Percentiles rank a stretch among this genome's conserved stretches.
Conservation (phyloP, 2,329 filamentous ascomycete genomes). For the Pyricularia grisea region DNA sequence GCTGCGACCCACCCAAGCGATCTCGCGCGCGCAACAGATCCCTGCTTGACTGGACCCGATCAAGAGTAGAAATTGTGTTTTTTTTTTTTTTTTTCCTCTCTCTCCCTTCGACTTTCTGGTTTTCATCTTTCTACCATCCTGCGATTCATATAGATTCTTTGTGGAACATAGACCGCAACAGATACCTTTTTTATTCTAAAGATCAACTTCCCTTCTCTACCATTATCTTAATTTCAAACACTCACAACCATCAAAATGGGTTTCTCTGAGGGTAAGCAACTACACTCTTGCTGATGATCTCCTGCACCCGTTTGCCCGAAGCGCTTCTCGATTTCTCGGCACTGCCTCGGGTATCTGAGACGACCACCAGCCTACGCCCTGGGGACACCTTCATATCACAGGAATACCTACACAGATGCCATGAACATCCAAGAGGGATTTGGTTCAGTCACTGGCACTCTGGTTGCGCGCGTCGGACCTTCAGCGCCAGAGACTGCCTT, state of each 20-base stretch:
- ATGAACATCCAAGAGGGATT: neutral
- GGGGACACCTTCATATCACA: neutral
- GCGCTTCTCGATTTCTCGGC: slow-evolving; percentile 12
- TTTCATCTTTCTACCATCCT: neutral
- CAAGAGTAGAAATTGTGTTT: slow-evolving; percentile 1
- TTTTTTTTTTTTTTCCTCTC: slow-evolving; percentile 1
- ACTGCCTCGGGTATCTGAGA: neutral
- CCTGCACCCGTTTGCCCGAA: slow-evolving; percentile 7
- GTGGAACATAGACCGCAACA: neutral
- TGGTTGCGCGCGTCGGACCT: neutral
- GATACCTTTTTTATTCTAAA: slow-evolving; percentile 7
- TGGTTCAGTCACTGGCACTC: neutral
- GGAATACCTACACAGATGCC: neutral
- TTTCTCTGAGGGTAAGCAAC: slow-evolving; percentile 33
- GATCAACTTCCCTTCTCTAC: neutral
- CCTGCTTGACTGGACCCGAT: neutral
- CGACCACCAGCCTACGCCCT: neutral
- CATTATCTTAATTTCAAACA: neutral
- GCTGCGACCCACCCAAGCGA: neutral
- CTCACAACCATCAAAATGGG: slow-evolving; percentile 27
- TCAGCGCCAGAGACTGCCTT: neutral
- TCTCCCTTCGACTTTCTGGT: neutral
- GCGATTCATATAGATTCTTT: neutral
- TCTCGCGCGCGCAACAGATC: neutral
- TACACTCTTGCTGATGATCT: neutral